phyloP scores from a whole-genome alignment of 1,284 basidiomycete species.

The Pseudozyma thailandica region DNA sequence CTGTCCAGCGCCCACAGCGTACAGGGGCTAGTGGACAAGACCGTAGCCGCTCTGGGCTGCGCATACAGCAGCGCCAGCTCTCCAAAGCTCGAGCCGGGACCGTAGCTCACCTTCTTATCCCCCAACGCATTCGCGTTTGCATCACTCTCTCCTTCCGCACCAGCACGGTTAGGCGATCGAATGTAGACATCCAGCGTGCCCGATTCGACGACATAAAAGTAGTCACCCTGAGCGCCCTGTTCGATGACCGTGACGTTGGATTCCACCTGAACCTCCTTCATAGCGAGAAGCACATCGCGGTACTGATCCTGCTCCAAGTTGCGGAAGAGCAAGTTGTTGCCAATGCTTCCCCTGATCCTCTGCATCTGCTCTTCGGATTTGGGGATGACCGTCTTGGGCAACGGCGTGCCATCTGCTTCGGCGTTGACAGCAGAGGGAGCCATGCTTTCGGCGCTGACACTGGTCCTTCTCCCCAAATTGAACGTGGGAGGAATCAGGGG shows the following conservation, averaged over 20 bases:
- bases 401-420: conserved; percentile 18
- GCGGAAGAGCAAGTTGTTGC: conserved; percentile 91
- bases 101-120: conserved; percentile 75
- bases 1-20: conserved; percentile 95
- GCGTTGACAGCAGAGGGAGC: conserved; percentile 72
- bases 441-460: conserved; percentile 97
- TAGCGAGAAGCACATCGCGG: conserved; percentile 89
- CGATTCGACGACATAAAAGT: conserved; percentile 95
- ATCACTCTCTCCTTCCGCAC: conserved; percentile 48
- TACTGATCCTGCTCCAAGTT: conserved; percentile 97
- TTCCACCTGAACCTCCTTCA: conserved; percentile 85
- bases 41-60: conserved; percentile 92
- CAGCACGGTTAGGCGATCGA: conserved; percentile 56
- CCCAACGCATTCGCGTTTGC: conserved; percentile 42
- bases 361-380: conserved; percentile 86
- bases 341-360: conserved; percentile 86
- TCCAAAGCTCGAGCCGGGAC: conserved; percentile 88
- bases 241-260: conserved; percentile 87
- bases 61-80: conserved; percentile 98
- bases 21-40: conserved; percentile 82
- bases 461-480: conserved; percentile 89
- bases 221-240: conserved; percentile 96
- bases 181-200: conserved; percentile 90
- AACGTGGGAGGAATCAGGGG: conserved; percentile 70
- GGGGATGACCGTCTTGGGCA: conserved; percentile 68